Evolutionary conservation across 768 basidiomycete species (phyloP).

Genomic region (Hygrocybe punicea): DNA sequence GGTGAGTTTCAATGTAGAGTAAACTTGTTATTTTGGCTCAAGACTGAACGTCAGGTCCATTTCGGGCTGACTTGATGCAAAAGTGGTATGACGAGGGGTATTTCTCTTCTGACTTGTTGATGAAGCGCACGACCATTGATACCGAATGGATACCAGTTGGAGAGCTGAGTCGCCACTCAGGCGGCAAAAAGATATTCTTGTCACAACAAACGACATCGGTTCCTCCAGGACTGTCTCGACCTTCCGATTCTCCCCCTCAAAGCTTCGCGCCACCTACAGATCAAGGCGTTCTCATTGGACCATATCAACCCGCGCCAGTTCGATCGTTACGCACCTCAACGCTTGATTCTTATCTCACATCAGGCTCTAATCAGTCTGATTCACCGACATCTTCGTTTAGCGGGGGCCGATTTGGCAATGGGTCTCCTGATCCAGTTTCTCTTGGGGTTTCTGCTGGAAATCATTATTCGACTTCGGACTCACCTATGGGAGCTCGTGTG

Average conservation of each 20-base stretch:
- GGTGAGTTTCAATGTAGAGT: constrained; percentile 44
- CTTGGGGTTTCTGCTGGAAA: constrained; percentile 47
- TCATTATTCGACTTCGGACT: constrained; percentile 37
- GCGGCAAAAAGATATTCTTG: constrained; percentile 61
- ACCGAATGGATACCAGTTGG: constrained; percentile 63
- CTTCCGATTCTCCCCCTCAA: constrained; percentile 49
- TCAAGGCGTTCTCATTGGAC: constrained; percentile 47
- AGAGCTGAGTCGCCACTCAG: constrained; percentile 51
- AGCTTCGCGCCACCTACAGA: constrained; percentile 29
- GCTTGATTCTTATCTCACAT: constrained; percentile 57
- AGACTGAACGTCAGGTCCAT: constrained; percentile 60
- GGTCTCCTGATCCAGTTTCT: constrained; percentile 64
- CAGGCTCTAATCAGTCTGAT: constrained; percentile 56
- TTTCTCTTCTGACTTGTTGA: constrained; percentile 75
- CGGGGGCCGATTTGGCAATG: constrained; percentile 57
- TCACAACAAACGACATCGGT: constrained; percentile 42
- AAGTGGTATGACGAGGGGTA: constrained; percentile 92
- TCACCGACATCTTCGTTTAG: constrained; percentile 74
- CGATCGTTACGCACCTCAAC: constrained; percentile 57
- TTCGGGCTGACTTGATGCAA: constrained; percentile 86
- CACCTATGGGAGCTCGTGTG: constrained; percentile 33
- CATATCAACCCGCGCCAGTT: constrained; percentile 66
- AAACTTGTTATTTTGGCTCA: background rate
- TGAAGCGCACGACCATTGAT: constrained; percentile 77
- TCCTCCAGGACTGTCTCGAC: constrained; percentile 55